A percentile compares a stretch with the other conserved stretches of the same genome.
Conservation (phyloP, 768 basidiomycete genomes). For the Tricholoma matsutake region DNA sequence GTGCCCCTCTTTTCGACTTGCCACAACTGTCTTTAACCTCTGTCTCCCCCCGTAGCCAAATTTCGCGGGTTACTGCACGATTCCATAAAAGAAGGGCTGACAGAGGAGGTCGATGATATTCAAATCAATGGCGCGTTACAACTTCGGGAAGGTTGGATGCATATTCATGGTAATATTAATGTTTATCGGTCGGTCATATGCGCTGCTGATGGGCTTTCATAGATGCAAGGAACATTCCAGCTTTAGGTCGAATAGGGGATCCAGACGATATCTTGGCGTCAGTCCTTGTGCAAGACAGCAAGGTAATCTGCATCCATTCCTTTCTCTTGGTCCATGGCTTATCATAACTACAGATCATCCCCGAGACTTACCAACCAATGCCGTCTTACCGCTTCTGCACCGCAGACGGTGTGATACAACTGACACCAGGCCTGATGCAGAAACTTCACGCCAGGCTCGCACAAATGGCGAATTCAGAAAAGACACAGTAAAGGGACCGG, state of each 20-base stretch:
- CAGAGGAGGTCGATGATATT: conserved; percentile 59
- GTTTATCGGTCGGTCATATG: not conserved
- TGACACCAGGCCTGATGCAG: conserved; percentile 63
- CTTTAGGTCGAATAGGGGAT: conserved; percentile 73
- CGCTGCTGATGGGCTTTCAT: conserved; percentile 3
- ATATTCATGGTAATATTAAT: conserved; percentile 54
- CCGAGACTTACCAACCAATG: conserved; percentile 81
- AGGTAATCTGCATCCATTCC: conserved; percentile 37
- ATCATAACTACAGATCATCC: conserved; percentile 43
- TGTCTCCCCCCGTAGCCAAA: conserved; percentile 36
- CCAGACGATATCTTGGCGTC: conserved; percentile 82
- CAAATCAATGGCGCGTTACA: conserved; percentile 65
- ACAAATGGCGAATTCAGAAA: conserved; percentile 29
- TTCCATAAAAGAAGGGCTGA: conserved; percentile 51
- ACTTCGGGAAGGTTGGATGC: conserved; percentile 80
- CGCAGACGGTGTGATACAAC: conserved; percentile 61
- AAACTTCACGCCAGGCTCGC: conserved; percentile 42
- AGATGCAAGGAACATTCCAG: conserved; percentile 77
- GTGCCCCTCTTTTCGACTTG: conserved; percentile 22
- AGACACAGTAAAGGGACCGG: conserved; percentile 2
- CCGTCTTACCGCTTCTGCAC: conserved; percentile 82
- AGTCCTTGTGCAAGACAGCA: conserved; percentile 67
- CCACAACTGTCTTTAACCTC: not conserved
- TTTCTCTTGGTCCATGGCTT: not conserved
- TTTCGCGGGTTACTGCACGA: conserved; percentile 63